Base-by-base conservation (phyloP, 257 asterid genomes). In the Solanum microdontum region DNA sequence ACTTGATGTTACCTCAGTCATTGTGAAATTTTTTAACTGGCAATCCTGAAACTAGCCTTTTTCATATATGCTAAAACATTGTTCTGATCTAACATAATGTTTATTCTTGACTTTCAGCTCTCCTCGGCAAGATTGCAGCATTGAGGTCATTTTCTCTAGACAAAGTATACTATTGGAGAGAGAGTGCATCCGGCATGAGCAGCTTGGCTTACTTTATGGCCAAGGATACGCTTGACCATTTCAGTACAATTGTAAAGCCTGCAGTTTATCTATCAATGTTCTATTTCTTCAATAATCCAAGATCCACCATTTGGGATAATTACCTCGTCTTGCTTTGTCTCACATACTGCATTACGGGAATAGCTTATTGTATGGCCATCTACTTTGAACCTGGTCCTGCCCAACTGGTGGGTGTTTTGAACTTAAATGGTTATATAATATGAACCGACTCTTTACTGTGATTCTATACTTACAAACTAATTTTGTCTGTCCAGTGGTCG, bases 341-440 rank as follows among this genome's bases (percentile, higher is more conserved):
- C 21, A 89, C 93, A 69, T 93, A 94, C 84, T 93, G 95, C 39
- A 96, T 93, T n/a, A 94, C 96, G 30, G 98, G 98, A 12, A 92
- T 94, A 60, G 98, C 94, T 66, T 94, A 93, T 82, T 90, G 58
- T 37, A 64, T 94, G 91, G 94, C 98, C n/a, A 94, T 94, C 90
- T 92, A 91, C 88, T 94, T 94, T 45, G 95, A 93, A 62, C 98
- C 96, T 17, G 94, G 95, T 69, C 96, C 94, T n/a, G 93, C 98
- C 87, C 98, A 94, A 91, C 93, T 94, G 95, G 98, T 94, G 86
- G 82, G 88, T 36, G 36, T 72, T 33, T 77, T 32, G 48, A 51
- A 14, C 30, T 39, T 84, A 45, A 51, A 84, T 76, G 4, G 12
- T 87, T 14, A 40, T 62, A 84, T 87, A 30, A n/a, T 85, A 48